Conservation (phyloP, 1,284 basidiomycete species). For the Lentinus polychrous region DNA sequence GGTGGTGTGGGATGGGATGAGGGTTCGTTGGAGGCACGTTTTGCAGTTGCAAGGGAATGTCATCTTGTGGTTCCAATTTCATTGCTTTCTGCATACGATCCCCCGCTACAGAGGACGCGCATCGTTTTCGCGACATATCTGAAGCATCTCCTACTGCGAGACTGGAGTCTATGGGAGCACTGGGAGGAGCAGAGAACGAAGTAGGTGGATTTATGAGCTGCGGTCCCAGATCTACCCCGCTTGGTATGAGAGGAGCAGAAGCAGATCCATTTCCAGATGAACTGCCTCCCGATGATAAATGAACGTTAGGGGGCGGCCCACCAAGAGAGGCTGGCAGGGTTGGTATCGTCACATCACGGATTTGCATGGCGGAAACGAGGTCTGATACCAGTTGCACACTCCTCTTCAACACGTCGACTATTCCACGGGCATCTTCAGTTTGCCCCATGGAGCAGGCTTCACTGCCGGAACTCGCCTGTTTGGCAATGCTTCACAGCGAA, state of each 20-base stretch:
- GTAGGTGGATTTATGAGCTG: constrained; percentile 19
- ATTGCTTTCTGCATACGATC: constrained; percentile 56
- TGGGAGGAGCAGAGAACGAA: constrained; percentile 13
- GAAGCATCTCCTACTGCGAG: constrained; percentile 18
- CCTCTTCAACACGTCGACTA: constrained; percentile 41
- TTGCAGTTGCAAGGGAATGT: constrained; percentile 25
- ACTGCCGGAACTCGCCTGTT: constrained; percentile 41
- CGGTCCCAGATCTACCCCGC: constrained; percentile 3
- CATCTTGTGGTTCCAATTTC: constrained; percentile 65
- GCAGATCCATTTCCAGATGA: not conserved
- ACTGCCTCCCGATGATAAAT: constrained; percentile 5
- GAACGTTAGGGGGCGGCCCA: constrained; percentile 12
- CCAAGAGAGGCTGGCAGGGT: constrained; percentile 9
- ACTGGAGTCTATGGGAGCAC: constrained; percentile 18
- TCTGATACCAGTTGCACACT: constrained; percentile 41
- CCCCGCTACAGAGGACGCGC: constrained; percentile 55
- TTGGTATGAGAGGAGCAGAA: not conserved
- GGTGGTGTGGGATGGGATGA: constrained; percentile 20
- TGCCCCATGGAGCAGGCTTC: constrained; percentile 41
- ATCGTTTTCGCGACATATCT: constrained; percentile 51
- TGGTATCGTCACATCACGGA: constrained; percentile 29
- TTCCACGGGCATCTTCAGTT: constrained; percentile 35
- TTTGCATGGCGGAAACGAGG: constrained; percentile 39
- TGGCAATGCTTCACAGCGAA: constrained; percentile 33
- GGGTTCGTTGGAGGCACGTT: constrained; percentile 17